Conservation (phyloP, 768 basidiomycete genomes). For the Boletus rubescentipes region DNA sequence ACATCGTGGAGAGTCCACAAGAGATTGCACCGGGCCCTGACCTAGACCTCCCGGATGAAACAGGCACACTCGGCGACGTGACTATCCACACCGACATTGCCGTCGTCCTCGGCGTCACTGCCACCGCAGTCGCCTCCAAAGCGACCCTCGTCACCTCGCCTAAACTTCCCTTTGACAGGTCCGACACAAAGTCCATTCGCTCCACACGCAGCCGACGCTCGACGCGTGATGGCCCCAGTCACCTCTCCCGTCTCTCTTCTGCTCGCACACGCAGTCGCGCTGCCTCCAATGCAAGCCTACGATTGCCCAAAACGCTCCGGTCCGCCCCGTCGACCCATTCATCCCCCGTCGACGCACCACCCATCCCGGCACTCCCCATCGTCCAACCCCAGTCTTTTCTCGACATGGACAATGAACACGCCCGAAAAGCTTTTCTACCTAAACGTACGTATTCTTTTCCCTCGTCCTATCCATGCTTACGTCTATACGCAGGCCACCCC, state of each 20-base stretch:
- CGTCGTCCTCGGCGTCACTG: constrained; percentile 38
- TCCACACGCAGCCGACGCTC: constrained; percentile 28
- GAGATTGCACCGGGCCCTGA: not conserved
- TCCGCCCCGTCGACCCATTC: constrained; percentile 34
- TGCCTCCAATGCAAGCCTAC: constrained; percentile 64
- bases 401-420: constrained; percentile 36
- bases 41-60: constrained; percentile 27
- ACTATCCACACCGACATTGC: constrained; percentile 29
- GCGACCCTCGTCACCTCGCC: constrained; percentile 31
- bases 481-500: constrained; percentile 7
- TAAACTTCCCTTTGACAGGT: constrained; percentile 1
- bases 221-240: constrained; percentile 29
- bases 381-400: constrained; percentile 31
- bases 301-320: constrained; percentile 46
- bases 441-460: constrained; percentile 6
- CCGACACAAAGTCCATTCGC: constrained; percentile 25
- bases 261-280: constrained; percentile 65
- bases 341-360: constrained; percentile 30
- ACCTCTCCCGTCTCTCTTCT: constrained; percentile 51
- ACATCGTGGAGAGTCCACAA: too few species aligned
- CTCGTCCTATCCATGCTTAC: not conserved
- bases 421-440: constrained; percentile 21
- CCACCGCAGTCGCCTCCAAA: constrained; percentile 37
- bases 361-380: constrained; percentile 24
- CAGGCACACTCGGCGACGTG: constrained; percentile 21